phyloP scores from a whole-genome alignment of 1,284 basidiomycete species.

The Schizopora paradoxa region DNA sequence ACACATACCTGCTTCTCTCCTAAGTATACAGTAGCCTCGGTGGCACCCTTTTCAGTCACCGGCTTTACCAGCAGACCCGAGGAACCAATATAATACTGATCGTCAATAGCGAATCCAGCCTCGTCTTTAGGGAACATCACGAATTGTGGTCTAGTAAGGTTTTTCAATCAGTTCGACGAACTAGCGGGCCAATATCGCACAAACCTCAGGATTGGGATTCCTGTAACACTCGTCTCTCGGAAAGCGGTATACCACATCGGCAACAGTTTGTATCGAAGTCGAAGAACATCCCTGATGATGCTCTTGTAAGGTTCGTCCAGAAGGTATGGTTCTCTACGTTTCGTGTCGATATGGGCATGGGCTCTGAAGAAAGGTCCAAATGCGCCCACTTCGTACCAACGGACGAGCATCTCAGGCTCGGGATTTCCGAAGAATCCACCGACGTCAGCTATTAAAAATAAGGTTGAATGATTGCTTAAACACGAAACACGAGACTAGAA shows the following conservation, averaged over 20 bases:
- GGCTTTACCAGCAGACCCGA: constrained; percentile 93
- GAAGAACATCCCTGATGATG: constrained; percentile 75
- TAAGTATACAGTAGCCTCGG: constrained; percentile 76
- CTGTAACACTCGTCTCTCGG: constrained; percentile 76
- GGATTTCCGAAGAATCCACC: constrained; percentile 99
- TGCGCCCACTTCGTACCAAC: constrained; percentile 96
- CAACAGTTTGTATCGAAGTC: constrained; percentile 83
- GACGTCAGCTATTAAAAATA: constrained; percentile 76
- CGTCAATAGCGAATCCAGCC: constrained; percentile 82
- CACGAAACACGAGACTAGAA: neutral
- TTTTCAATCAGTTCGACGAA: neutral
- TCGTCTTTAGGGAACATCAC: constrained; percentile 87
- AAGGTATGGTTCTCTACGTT: constrained; percentile 93
- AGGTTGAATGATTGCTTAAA: constrained; percentile 7
- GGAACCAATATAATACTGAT: constrained; percentile 90
- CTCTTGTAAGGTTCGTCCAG: constrained; percentile 85
- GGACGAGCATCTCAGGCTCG: constrained; percentile 86
- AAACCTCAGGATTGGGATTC: constrained; percentile 76
- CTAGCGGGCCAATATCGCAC: constrained; percentile 16
- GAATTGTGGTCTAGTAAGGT: constrained; percentile 75
- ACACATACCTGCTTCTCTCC: constrained; percentile 75
- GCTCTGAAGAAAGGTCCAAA: constrained; percentile 98
- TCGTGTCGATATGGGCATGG: constrained; percentile 97
- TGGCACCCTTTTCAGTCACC: constrained; percentile 72
- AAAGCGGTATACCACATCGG: constrained; percentile 98